Conservation (phyloP, 208 protist species). For the Willaertia magna region DNA sequence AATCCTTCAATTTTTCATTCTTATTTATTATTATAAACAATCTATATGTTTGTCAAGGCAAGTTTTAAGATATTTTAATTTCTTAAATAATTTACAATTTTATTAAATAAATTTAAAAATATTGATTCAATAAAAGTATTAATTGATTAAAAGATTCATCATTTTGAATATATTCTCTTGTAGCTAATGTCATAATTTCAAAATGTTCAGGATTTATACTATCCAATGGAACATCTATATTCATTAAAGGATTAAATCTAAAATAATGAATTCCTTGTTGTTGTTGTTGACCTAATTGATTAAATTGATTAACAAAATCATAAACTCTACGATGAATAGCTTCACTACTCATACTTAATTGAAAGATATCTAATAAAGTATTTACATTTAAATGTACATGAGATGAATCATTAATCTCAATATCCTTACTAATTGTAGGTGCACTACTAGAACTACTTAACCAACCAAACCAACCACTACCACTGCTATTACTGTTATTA, state of each 20-base stretch:
- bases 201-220: background rate
- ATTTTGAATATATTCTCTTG: background rate
- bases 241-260: background rate
- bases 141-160: background rate
- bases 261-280: background rate
- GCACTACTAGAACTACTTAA: no score
- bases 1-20: no score
- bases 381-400: background rate
- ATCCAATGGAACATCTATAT: background rate
- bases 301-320: background rate
- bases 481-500: no score
- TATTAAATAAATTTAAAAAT: no score
- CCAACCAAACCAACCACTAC: background rate
- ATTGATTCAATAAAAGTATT: background rate
- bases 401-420: background rate
- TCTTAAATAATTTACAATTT: no score
- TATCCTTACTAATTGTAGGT: background rate
- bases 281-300: background rate
- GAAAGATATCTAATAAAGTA: background rate
- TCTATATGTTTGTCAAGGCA: no score
- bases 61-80: no score
- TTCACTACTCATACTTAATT: background rate
- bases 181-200: background rate
- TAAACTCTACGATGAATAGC: background rate
- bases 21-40: no score